These are phyloP conservation scores for Puccinia coronata DNA, from an alignment of 1,284 basidiomycete genomes.

Conservation along the genomic window DNA sequence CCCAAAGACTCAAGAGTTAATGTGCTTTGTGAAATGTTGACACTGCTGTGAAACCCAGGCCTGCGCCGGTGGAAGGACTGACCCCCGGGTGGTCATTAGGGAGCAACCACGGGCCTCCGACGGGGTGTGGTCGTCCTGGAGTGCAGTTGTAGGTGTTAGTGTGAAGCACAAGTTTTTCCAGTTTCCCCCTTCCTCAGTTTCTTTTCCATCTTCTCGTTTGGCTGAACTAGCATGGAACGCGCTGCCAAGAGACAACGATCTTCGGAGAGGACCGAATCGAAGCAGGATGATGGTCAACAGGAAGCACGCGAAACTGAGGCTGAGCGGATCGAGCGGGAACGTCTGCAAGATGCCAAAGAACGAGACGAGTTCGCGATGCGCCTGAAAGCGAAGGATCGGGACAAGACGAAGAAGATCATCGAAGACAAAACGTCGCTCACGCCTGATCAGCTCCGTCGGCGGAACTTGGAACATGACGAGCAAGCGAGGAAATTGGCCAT, in stretches of 20 bases:
- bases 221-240: slow-evolving; percentile 1
- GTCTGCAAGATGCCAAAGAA: slow-evolving; percentile 76
- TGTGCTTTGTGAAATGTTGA: too few relatives aligned
- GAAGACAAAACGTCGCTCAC: slow-evolving; percentile 78
- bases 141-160: too few relatives aligned
- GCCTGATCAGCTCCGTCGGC: slow-evolving; percentile 77
- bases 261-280: not conserved
- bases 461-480: slow-evolving; percentile 79
- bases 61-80: too few relatives aligned
- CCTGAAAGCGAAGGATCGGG: slow-evolving; percentile 77
- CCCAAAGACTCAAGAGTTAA: too few relatives aligned
- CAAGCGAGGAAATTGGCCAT: slow-evolving; percentile 76
- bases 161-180: too few relatives aligned
- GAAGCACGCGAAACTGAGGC: slow-evolving; percentile 73
- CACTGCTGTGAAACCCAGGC: too few relatives aligned
- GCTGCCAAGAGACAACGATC: slow-evolving; percentile 29
- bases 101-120: too few relatives aligned
- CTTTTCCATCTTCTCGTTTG: too few relatives aligned
- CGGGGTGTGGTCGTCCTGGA: too few relatives aligned
- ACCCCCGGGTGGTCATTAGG: too few relatives aligned
- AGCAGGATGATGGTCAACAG: slow-evolving; percentile 59
- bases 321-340: slow-evolving; percentile 70
- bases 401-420: slow-evolving; percentile 84
- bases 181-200: too few relatives aligned
- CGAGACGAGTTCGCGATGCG: slow-evolving; percentile 91